Conservation (phyloP, 2,329 filamentous ascomycete genomes). For the Trichoderma asperellum region DNA sequence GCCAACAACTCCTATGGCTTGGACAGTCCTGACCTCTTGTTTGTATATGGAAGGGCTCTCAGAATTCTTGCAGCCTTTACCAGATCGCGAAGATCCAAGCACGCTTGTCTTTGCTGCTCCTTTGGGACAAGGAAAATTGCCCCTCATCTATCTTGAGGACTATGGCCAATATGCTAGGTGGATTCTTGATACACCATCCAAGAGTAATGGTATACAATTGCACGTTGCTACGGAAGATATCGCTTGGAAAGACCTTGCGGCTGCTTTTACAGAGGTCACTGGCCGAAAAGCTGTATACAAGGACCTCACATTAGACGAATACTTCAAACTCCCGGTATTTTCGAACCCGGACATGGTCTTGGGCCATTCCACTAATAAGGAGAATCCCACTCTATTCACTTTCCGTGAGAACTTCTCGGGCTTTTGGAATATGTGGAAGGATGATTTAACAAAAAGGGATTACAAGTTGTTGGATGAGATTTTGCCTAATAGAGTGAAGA, state of each 20-base stretch:
- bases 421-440: conserved; percentile 16
- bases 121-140: neutral
- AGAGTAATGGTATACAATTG: neutral
- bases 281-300: neutral
- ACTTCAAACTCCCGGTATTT: neutral
- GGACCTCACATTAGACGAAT: neutral
- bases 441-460: conserved; percentile 1
- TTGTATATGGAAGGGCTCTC: neutral
- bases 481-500: neutral
- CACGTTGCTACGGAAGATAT: neutral
- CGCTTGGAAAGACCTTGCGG: neutral
- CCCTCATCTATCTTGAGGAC: conserved; percentile 6
- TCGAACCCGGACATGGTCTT: neutral
- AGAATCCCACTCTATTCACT: conserved; percentile 1
- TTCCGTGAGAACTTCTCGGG: conserved; percentile 4
- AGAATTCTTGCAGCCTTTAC: neutral
- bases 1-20: conserved; percentile 1
- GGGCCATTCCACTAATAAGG: neutral
- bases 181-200: neutral
- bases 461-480: conserved; percentile 1
- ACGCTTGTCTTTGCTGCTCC: neutral
- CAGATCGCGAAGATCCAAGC: neutral
- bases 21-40: neutral
- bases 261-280: neutral
- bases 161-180: neutral